A percentile compares a stretch with the other conserved stretches of the same genome.
Conservation (phyloP, 2,329 filamentous ascomycete genomes). For the Nectriaceae sp. region DNA sequence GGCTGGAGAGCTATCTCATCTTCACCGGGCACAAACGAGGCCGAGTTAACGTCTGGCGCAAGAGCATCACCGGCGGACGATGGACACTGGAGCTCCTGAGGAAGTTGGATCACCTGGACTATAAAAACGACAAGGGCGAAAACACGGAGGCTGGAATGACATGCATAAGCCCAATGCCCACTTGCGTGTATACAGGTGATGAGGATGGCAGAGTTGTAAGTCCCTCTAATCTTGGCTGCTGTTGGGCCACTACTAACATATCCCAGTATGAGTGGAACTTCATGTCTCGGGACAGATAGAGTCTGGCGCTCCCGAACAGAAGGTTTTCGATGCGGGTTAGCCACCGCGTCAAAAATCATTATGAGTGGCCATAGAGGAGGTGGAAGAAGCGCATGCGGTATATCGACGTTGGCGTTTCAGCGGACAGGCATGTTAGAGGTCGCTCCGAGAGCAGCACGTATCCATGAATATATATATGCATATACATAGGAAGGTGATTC, state of each 20-base stretch:
- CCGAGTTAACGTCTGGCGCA: conserved; percentile 76
- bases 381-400: no score
- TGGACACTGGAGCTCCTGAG: conserved; percentile 82
- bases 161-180: conserved; percentile 80
- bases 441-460: no score
- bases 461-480: no score
- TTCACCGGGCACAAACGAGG: conserved; percentile 88
- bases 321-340: conserved; percentile 19
- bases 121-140: conserved; percentile 58
- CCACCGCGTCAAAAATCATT: conserved; percentile 13
- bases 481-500: conserved; percentile 8
- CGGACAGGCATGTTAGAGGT: no score
- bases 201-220: conserved; percentile 85
- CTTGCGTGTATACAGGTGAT: conserved; percentile 88
- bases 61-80: conserved; percentile 55
- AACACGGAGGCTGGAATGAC: conserved; percentile 74
- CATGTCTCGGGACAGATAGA: conserved; percentile 58
- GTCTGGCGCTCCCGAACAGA: conserved; percentile 28
- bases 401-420: no score
- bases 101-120: conserved; percentile 77
- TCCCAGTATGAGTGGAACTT: conserved; percentile 64
- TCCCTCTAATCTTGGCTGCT: conserved; percentile 4
- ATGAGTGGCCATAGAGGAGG: conserved; percentile 5
- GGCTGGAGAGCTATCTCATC: conserved; percentile 81
- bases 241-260: conserved; percentile 8